Base-by-base conservation (phyloP, 75 land plant genomes). In the Gnetum montanum region DNA sequence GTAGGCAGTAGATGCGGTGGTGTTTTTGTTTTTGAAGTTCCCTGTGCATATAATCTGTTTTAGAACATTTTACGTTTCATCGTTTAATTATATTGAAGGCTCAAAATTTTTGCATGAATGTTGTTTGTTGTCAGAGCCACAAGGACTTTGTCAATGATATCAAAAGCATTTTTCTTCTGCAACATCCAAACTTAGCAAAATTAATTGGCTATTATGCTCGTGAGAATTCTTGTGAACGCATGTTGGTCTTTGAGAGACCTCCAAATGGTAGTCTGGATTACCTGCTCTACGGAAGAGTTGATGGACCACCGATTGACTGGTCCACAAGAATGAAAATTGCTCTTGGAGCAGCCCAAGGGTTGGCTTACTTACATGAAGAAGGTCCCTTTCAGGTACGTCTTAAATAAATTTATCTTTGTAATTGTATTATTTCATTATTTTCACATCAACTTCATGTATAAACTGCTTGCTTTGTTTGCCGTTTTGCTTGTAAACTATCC, bases 321-420 rank as follows among this genome's bases (percentile, higher is more conserved):
- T 49, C 37, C 23, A 49, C 83, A 0, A 61, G 99, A 47, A 80
- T 86, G 67, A 83, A 75, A 65, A 73, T 90, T 34, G 97, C 97
- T 26, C 65, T 80, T 23, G 85, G 82, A 66, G 97, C 96, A 62
- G 92, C 99, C 11, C 76, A 81, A 43, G 99, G 97, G 45, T 73
- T 95, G 34, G 76, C 90, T 13, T 90, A 73, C 57, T 65, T 95
- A 48, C 99, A 95, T 56, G 99, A 95, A 60, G 76, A 79, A 68
- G 86, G 85, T 2, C 96, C 91, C 43, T 73, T 75, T 26, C 85
- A 82, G 84, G 96, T 86, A 62, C 34, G 13, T 22, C 35, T 24
- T 0, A n/a, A n/a, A n/a, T n/a, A n/a, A 23, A 26, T 22, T 24
- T 46, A 20, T 5, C 15, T 51, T 51, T 51, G 27, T 12, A 20